Conservation (phyloP, 495 filamentous ascomycete genomes). For the Oleoguttula mirabilis region DNA sequence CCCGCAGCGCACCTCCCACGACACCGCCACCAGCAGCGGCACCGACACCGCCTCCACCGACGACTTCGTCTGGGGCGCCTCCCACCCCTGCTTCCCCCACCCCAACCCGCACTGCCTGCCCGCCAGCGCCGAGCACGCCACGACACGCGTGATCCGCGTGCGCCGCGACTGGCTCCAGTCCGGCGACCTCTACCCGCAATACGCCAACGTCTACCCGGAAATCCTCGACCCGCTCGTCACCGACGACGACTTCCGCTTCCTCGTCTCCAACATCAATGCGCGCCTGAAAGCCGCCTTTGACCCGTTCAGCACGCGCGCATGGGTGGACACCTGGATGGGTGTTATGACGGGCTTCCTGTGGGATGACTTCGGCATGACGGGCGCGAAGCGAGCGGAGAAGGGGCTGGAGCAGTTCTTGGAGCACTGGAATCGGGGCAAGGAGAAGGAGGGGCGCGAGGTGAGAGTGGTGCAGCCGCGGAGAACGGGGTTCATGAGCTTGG, state of each 20-base stretch:
- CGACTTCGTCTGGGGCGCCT: conserved; percentile 61
- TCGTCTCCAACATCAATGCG: conserved; percentile 16
- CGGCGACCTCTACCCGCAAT: conserved; percentile 86
- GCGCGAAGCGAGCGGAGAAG: conserved; percentile 10
- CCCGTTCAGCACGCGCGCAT: conserved; percentile 11
- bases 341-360: conserved; percentile 73
- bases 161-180: conserved; percentile 78
- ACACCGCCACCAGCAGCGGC: neutral
- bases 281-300: conserved; percentile 16
- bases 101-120: conserved; percentile 81
- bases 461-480: conserved; percentile 14
- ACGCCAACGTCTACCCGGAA: conserved; percentile 89
- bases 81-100: conserved; percentile 86
- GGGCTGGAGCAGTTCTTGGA: conserved; percentile 15
- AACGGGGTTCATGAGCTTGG: conserved; percentile 20
- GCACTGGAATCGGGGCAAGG: conserved; percentile 14
- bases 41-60: conserved; percentile 22
- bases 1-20: conserved; percentile 1
- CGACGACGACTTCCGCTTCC: conserved; percentile 42
- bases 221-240: conserved; percentile 75
- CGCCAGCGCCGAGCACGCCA: conserved; percentile 55
- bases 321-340: conserved; percentile 16
- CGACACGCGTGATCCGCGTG: conserved; percentile 83
- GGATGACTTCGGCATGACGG: conserved; percentile 66
- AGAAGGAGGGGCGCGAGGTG: conserved; percentile 14